Base-by-base conservation (phyloP, 2,329 filamentous ascomycete species). In the Zymoseptoria tritici region DNA sequence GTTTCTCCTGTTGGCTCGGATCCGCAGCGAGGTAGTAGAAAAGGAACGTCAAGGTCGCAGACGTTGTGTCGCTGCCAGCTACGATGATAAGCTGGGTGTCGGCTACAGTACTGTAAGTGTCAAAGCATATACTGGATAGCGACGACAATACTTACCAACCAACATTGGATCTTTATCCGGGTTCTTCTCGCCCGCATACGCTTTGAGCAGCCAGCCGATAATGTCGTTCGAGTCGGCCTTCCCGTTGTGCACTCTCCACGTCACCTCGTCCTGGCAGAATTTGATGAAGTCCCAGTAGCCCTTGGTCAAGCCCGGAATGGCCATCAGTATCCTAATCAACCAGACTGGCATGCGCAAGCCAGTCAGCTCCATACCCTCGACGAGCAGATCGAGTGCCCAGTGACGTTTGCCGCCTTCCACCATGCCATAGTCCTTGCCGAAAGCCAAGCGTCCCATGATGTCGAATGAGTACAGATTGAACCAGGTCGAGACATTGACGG, bases 401-500 rank as follows among this genome's bases (percentile, higher is more conserved):
- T 75, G 72, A 21, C 68, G 58, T 31, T 70, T 64, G 8, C 69
- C 70, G 9, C 66, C 63, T 21, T 74, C 69, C 19, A 77, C 67
- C 67, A 74, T 77, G 31, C 74, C 71, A 63, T 76, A 77, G 53
- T 77, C 67, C 56, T 73, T 69, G 4, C 75, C 77, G 64, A 80
- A 80, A 0, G 76, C 75, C 31, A 80, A 66, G 8, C 72, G 71
- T 4, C 76, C 75, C 74, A 79, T 78, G 22, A 78, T 71, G 64
- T 79, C 77, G 65, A 77, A 80, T 20, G 67, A 72, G 64, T 75
- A 80, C 36, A 75, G 71, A 24, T 72, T 74, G 61, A 78, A 75
- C 65, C 73, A 77, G 53, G 75, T 71, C 1, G 71, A 66, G 31
- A 78, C 67, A 53, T 77, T 70, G 9, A 80, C 60, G 1, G 70